These are phyloP conservation scores for Chaetomium olivaceum DNA, from an alignment of 2,329 filamentous ascomycete genomes.

Conservation along the genomic window DNA sequence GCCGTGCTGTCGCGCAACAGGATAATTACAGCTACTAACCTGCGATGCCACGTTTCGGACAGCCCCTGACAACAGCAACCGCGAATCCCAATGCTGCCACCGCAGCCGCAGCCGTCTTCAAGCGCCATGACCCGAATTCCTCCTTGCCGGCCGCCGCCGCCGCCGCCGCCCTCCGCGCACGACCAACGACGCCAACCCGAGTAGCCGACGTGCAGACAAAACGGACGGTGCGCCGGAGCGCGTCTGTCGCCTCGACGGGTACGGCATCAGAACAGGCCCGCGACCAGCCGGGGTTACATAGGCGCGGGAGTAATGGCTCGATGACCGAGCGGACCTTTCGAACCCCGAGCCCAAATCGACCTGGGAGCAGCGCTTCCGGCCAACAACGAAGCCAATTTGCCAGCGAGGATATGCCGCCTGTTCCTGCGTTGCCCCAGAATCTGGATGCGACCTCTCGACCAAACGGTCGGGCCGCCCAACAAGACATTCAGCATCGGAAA, in stretches of 20 bases:
- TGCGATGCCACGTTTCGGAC: slow-evolving; percentile 26
- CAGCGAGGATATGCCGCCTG: slow-evolving; percentile 62
- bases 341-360: slow-evolving; percentile 65
- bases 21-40: slow-evolving; percentile 8
- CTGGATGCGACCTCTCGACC: slow-evolving; percentile 35
- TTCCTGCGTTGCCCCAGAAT: slow-evolving; percentile 69
- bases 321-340: slow-evolving; percentile 91
- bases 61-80: slow-evolving; percentile 65
- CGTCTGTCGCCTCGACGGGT: slow-evolving; percentile 68
- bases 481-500: slow-evolving; percentile 33
- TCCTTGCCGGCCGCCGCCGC: slow-evolving; percentile 83
- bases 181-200: slow-evolving; percentile 74
- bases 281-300: slow-evolving; percentile 50
- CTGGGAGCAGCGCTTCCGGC: slow-evolving; percentile 39
- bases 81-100: slow-evolving; percentile 73
- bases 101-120: slow-evolving; percentile 80
- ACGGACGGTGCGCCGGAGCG: slow-evolving; percentile 72
- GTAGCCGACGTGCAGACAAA: slow-evolving; percentile 86
- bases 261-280: slow-evolving; percentile 27
- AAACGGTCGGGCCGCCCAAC: slow-evolving; percentile 20
- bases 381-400: slow-evolving; percentile 21
- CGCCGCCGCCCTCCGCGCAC: slow-evolving; percentile 77
- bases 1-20: slow-evolving; percentile 1
- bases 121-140: slow-evolving; percentile 61
- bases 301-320: slow-evolving; percentile 71